Base-by-base conservation (phyloP, 306 rosid genomes). In the Astragalus membranaceus region DNA sequence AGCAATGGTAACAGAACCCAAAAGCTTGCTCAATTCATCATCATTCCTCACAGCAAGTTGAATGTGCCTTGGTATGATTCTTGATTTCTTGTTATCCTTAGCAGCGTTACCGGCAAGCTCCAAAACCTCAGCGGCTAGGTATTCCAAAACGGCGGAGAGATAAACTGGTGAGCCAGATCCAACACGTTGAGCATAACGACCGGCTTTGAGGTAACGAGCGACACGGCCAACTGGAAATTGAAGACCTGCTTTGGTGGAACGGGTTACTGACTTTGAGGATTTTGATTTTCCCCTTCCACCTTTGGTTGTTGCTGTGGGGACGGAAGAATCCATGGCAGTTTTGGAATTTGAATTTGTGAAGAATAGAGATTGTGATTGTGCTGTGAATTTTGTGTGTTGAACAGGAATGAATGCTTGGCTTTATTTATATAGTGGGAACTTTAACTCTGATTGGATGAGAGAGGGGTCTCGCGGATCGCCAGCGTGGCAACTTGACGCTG, bases 221-320 rank as follows among this genome's bases (percentile, higher is more conserved):
- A 92, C 23, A 0, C 98, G 96, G 9, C 98, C 92, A 3, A 92
- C 96, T 1, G 98, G 98, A n/a, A 92, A 92, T 9, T 92, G 98
- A 1, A 92, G 98, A 8, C 98, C 98, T 2, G 98, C 98, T 66
- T 92, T 92, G 39, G 53, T 23, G 16, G 96, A 89, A 4, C 86
- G 70, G 5, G 96, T 78, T 5, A 89, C 89, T 3, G 97, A 44
- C 17, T 89, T 92, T 36, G 86, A 1, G 1, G 81, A 66, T 70
- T 80, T 86, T 0, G 89, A 17, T 60, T 80, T 88, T 23, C 97
- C 97, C 29, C 92, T 76, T 64, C 95, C 88, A 1, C 96, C 90
- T 74, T 75, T 72, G 2, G 67, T 36, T 0, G 75, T 50, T 6
- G 71, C 77, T 0, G 74, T 47, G 0, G 69, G 75, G 1, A 74